These are phyloP conservation scores for Emmonsia crescens DNA, from an alignment of 2,329 filamentous ascomycete species.

Conservation along the genomic window DNA sequence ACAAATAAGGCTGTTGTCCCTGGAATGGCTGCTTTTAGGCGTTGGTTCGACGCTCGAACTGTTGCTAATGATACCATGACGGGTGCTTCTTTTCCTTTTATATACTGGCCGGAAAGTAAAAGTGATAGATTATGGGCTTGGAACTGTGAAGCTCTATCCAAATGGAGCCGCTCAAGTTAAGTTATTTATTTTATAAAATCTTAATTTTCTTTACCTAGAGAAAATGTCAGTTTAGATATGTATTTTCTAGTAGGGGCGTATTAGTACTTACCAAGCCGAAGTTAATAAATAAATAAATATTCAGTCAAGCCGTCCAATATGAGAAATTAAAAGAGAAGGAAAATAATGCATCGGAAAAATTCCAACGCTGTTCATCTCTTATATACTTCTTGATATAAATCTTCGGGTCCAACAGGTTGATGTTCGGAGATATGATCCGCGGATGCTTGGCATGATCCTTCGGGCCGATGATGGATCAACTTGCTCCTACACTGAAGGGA, in stretches of 20 bases:
- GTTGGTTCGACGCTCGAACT: neutral
- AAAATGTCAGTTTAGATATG: too few relatives aligned
- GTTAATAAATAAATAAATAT: too few relatives aligned
- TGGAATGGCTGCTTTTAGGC: neutral
- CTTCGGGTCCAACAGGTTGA: neutral
- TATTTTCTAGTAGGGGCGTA: too few relatives aligned
- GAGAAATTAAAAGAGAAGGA: neutral
- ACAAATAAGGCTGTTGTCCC: constrained; percentile 14
- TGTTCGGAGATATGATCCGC: neutral
- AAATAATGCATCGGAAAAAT: neutral
- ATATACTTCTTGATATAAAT: neutral
- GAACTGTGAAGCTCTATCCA: too few relatives aligned
- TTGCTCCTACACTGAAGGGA: neutral
- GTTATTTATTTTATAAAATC: too few relatives aligned
- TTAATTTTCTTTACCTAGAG: too few relatives aligned
- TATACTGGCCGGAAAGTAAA: neutral
- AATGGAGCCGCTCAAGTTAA: too few relatives aligned
- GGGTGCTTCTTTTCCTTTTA: neutral
- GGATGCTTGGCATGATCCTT: neutral
- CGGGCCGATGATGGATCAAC: neutral
- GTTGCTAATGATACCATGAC: neutral
- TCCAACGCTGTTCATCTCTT: neutral
- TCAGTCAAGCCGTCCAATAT: neutral
- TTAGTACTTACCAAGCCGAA: too few relatives aligned
- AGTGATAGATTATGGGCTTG: neutral